Evolutionary conservation across 306 rosid species (phyloP), one percentile per base, ranked within the genome.

Genomic region (Cicer bijugum): DNA sequence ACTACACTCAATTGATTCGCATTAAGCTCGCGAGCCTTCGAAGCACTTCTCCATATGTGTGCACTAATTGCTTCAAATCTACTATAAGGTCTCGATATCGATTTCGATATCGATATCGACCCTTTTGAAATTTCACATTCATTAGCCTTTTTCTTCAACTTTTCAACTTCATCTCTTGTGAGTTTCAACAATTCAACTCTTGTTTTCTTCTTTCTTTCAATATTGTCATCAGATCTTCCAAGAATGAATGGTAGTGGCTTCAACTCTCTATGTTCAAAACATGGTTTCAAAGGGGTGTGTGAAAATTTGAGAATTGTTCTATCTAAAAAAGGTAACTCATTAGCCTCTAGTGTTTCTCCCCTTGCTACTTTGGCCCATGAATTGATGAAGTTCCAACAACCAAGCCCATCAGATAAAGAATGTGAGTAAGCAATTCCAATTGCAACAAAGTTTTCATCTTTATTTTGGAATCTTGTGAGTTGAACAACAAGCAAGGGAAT

Each of bases 11-110:
- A 50, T 17, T 77, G 81, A 2, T 57, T 37, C 19, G 42, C 28
- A 7, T 40, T 43, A 15, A 20, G 59, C 16, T 57, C 9, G 6
- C 69, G 81, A 6, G 81, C 75, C 19, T 57, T 67, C 0, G 69
- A 58, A 7, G 37, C 69, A 67, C 53, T 45, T 45, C 43, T 68
- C 81, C 80, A 76, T 57, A 76, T 46, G 17, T 67, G 74, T 17
- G 75, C 80, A 8, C 12, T 6, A 4, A 76, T 56, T 15, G 23
- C 75, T 67, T 76, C 80, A 33, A 3, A 77, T 47, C 62, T 68
- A 39, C 75, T 77, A 46, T 35, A 77, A 5, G 53, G 35, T 28
- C 4, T 28, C 35, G 37, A 23, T 23, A 2, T 20, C 23, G 23
- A 20, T 20, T 20, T 23, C 3, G 28, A 23, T 19, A 52, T 77